phyloP scores from a whole-genome alignment of 768 basidiomycete species.

The Clitopilus passeckerianus region DNA sequence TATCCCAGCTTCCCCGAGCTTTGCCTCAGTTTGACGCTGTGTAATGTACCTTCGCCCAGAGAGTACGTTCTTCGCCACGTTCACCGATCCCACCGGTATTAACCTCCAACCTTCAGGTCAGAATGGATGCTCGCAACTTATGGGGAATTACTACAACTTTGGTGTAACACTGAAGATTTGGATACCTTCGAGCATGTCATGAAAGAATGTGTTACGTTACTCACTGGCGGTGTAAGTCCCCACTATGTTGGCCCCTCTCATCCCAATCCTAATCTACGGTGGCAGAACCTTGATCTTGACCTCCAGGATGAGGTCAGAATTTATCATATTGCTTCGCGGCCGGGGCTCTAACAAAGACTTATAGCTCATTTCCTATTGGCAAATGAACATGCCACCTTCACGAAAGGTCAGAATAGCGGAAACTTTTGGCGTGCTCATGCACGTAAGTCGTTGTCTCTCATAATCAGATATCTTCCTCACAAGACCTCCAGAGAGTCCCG shows the following conservation, averaged over 20 bases:
- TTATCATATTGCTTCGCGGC: background rate
- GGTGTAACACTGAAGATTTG: conserved; percentile 63
- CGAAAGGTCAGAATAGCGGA: conserved; percentile 48
- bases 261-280: conserved; percentile 1
- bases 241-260: background rate
- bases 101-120: conserved; percentile 30
- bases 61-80: conserved; percentile 43
- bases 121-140: conserved; percentile 57
- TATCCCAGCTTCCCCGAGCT: conserved; percentile 62
- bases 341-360: background rate
- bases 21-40: conserved; percentile 62
- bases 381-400: conserved; percentile 47
- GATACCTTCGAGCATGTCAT: conserved; percentile 64
- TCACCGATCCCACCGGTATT: conserved; percentile 3
- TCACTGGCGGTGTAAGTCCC: conserved; percentile 49
- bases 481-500: conserved; percentile 43
- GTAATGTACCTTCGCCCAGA: conserved; percentile 60
- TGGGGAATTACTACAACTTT: conserved; percentile 57
- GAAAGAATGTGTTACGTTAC: conserved; percentile 50
- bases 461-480: background rate
- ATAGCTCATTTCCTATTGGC: conserved; percentile 67
- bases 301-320: conserved; percentile 57
- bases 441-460: conserved; percentile 35
- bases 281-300: conserved; percentile 48
- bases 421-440: conserved; percentile 50